Base-by-base conservation (phyloP, 805 yeast species). In the Clavispora phyllophila region DNA sequence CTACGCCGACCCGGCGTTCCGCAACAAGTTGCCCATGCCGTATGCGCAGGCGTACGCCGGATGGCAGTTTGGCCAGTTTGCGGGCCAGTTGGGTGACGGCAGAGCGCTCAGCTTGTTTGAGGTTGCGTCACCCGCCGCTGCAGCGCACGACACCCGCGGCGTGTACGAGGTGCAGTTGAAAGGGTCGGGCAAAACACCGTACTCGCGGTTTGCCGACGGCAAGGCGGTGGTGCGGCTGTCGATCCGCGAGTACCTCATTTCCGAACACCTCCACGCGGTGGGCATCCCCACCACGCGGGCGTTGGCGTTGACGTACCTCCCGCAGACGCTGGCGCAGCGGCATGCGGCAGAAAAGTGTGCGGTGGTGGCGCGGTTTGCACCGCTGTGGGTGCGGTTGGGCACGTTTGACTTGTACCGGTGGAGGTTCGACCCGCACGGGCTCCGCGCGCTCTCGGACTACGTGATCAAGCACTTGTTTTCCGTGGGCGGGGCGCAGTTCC, bases 71-170 rank as follows among this genome's bases (percentile, higher is more conserved):
- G 98, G 99, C 3, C 79, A 78, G 50, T 91, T 91, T 78, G 97
- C 97, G 0, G 98, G 98, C 2, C 99, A 93, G 61, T 67, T 91
- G 47, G 99, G 99, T 6, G 99, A 91, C 61, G 99, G 99, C 1
- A 69, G 99, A 46, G 96, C 88, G 2, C 76, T 82, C 6, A 87
- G 85, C 55, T 65, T 91, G 36, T 90, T 91, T 65, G 91, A 86
- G 49, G 63, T 84, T 0, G 70, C 73, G 5, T 80, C 77, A 50
- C 35, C 40, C 9, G 25, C 14, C 4, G 23, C n/a, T 24, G 18
- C 28, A 24, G 29, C 31, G 34, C 4, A 12, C 54, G 53, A 2
- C 3, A 70, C 76, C 17, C 61, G 74, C 5, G 51, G 55, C 20
- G 60, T 63, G 27, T 82, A 73, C 53, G 91, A 83, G 49, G 51